Evolutionary conservation across 805 yeast genomes (phyloP), one percentile per base, ranked within the genome.

Genomic region (Teunomyces lycoperdinae): DNA sequence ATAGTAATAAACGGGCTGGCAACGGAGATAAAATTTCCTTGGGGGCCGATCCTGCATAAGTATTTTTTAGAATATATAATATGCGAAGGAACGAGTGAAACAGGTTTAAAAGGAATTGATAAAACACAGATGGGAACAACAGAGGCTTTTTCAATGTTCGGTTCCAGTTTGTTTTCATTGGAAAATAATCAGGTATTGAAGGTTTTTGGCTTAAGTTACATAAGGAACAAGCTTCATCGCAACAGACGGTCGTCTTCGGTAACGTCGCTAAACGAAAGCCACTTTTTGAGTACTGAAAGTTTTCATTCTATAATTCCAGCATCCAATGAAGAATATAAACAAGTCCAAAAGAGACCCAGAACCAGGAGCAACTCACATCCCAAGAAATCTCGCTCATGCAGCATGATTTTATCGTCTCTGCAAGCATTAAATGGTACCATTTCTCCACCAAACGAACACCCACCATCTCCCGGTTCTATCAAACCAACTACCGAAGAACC

Each of bases 191-290:
- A 38, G 2, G 38, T 41, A 38, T 42, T 24, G 16, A 36, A 39
- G 28, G 11, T 42, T 6, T 9, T 41, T 9, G 44, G 43, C 27
- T 43, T 47, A 7, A 45, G 46, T 27, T 47, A 38, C 11, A 24
- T 47, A 33, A 38, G 35, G 43, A 40, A 41, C 36, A 45, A 27
- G n/a, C 27, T 40, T 11, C 33, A 33, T 14, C 31, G 48, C 17
- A 40, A 16, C 14, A 39, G 27, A 16, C 10, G 33, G 28, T 38
- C 41, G 14, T 24, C 41, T 7, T 20, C 41, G 17, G 34, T 13
- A 5, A 20, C 41, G 5, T 38, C 41, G 11, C 14, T 26, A 9
- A 20, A 24, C 17, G 41, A 38, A 13, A 38, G 41, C 16, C 17
- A 38, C n/a, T 24, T 38, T 16, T 11, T 34, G 24, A 11, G 5